Conservation (phyloP, 108 stramenopile species). For the Skeletonema marinoi region DNA sequence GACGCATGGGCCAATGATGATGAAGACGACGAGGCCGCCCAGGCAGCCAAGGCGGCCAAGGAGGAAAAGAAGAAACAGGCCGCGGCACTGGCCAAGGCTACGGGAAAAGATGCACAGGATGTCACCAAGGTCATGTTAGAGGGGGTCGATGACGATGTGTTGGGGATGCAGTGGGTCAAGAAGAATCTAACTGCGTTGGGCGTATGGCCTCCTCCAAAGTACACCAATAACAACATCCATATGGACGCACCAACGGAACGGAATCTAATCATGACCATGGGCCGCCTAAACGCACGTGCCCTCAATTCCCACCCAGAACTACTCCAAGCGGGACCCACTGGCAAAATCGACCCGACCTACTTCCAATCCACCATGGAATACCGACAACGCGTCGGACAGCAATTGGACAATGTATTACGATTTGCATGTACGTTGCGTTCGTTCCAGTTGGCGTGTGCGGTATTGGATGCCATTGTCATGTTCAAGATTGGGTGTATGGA, state of each 20-base stretch:
- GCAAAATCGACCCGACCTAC: too few relatives aligned
- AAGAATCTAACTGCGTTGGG: too few relatives aligned
- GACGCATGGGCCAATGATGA: constrained; percentile 69
- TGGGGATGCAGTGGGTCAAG: constrained; percentile 86
- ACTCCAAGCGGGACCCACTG: too few relatives aligned
- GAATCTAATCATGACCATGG: too few relatives aligned
- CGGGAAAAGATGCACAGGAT: constrained; percentile 50
- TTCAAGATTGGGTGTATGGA: constrained; percentile 76
- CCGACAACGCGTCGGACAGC: too few relatives aligned
- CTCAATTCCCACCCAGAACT: too few relatives aligned
- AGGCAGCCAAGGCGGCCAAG: constrained; percentile 59
- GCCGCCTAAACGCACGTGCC: too few relatives aligned
- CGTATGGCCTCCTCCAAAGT: too few relatives aligned
- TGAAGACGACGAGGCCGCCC: constrained; percentile 59
- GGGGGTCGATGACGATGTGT: constrained; percentile 81
- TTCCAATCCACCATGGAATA: too few relatives aligned
- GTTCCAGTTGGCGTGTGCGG: constrained; percentile 60
- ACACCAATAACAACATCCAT: too few relatives aligned
- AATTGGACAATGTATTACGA: constrained; percentile 71
- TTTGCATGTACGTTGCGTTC: constrained; percentile 62
- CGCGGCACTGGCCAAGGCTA: constrained; percentile 57
- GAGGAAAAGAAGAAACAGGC: constrained; percentile 65
- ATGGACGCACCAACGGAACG: too few relatives aligned
- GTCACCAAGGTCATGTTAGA: constrained; percentile 61
- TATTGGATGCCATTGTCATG: constrained; percentile 75